phyloP scores from a whole-genome alignment of 2,329 filamentous ascomycete species.

The Cladosporium sp. region DNA sequence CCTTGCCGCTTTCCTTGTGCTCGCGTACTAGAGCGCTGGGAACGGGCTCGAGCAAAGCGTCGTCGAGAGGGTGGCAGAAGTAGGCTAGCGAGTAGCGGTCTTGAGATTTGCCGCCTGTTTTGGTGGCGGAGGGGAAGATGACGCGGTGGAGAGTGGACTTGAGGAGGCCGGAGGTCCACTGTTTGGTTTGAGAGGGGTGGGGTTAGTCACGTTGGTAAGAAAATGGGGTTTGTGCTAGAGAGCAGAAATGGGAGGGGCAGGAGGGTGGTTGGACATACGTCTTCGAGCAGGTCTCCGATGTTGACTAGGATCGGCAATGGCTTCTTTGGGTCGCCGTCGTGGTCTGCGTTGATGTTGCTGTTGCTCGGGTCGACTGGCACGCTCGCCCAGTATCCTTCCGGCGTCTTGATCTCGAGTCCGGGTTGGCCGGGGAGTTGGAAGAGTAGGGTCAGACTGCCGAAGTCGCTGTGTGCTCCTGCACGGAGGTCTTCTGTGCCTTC shows the following conservation, averaged over 20 bases:
- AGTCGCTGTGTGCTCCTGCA: conserved; percentile 89
- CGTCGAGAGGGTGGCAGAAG: conserved; percentile 60
- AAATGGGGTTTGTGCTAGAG: neutral
- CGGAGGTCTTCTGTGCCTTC: conserved; percentile 62
- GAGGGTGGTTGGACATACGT: conserved; percentile 34
- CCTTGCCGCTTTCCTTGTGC: conserved; percentile 29
- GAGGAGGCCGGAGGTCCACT: conserved; percentile 82
- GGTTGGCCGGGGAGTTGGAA: conserved; percentile 84
- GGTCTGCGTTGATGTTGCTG: neutral
- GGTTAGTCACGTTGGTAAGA: too few relatives aligned
- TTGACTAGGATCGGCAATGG: conserved; percentile 62
- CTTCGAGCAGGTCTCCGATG: conserved; percentile 68
- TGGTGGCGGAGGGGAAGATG: conserved; percentile 55
- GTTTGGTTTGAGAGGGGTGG: neutral
- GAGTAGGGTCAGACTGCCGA: conserved; percentile 64
- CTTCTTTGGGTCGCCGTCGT: neutral
- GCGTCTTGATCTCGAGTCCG: conserved; percentile 75
- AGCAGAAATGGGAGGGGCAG: neutral
- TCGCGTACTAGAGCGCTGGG: conserved; percentile 48
- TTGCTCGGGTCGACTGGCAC: conserved; percentile 41
- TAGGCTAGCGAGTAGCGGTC: conserved; percentile 58
- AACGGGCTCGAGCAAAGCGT: conserved; percentile 51
- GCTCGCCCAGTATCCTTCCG: conserved; percentile 37
- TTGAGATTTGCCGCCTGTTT: conserved; percentile 31
- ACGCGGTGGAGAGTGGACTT: conserved; percentile 88